A percentile compares a stretch with the other conserved stretches of the same genome.
These are phyloP conservation scores for Ogataea pilisensis DNA, from an alignment of 805 yeast species.

Conservation along the genomic window DNA sequence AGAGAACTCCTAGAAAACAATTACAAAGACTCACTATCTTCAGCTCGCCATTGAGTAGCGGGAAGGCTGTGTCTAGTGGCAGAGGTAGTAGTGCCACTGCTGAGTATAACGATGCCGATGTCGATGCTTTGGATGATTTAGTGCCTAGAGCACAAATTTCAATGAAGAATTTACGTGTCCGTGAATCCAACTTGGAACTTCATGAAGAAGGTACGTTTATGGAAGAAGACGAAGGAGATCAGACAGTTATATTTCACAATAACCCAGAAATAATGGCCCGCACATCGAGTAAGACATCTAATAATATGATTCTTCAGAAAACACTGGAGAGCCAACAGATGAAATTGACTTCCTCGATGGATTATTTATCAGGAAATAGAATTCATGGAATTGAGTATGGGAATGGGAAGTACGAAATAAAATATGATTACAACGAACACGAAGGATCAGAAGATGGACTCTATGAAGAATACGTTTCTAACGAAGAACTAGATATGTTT, in stretches of 20 bases:
- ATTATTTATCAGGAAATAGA: not conserved
- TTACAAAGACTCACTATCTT: conserved; percentile 22
- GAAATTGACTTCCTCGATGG: not conserved
- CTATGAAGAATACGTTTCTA: conserved; percentile 7
- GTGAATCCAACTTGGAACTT: conserved; percentile 20
- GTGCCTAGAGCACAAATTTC: conserved; percentile 10
- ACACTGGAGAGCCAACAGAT: not conserved
- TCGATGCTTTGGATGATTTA: not conserved
- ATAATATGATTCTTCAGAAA: not conserved
- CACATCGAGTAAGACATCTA: not conserved
- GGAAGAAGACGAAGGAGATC: conserved; percentile 7
- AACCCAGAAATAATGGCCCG: conserved; percentile 4
- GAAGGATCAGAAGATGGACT: conserved; percentile 2
- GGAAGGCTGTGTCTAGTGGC: too few relatives aligned
- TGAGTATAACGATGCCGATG: too few relatives aligned
- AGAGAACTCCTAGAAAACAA: conserved; percentile 24
- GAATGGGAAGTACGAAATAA: too few relatives aligned
- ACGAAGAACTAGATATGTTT: not conserved
- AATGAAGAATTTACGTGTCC: conserved; percentile 15
- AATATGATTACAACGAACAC: not conserved
- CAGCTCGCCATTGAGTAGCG: conserved; percentile 18
- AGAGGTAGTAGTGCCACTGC: not conserved
- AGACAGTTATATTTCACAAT: conserved; percentile 5
- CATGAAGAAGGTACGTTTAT: conserved; percentile 13
- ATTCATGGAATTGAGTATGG: too few relatives aligned